A percentile compares a stretch with the other conserved stretches of the same genome.
phyloP scores from a whole-genome alignment of 164 flowering plant genomes.

The Vitis cinerea region DNA sequence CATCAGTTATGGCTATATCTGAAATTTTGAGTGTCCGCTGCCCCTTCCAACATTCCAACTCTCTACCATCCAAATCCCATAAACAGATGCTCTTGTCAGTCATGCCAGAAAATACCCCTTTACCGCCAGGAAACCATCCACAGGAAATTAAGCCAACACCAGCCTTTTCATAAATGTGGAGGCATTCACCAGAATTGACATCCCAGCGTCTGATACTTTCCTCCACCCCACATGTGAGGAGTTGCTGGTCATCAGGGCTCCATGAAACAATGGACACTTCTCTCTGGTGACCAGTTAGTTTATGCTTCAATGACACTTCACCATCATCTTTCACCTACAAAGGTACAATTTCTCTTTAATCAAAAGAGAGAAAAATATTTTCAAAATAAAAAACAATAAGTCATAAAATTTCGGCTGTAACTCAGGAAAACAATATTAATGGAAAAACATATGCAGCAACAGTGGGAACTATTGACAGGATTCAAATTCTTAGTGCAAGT shows the following conservation, averaged over 20 bases:
- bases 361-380: too few species aligned
- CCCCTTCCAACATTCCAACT: slow-evolving; percentile 72
- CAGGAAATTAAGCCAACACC: slow-evolving; percentile 67
- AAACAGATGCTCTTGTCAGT: slow-evolving; percentile 78
- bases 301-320: slow-evolving; percentile 29
- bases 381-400: too few species aligned
- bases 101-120: slow-evolving; percentile 51
- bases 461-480: too few species aligned
- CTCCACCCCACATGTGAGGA: slow-evolving; percentile 84
- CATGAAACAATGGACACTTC: slow-evolving; percentile 63
- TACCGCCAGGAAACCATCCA: slow-evolving; percentile 84
- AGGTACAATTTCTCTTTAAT: too few species aligned
- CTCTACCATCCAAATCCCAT: slow-evolving; percentile 88
- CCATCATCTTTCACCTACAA: slow-evolving; percentile 29
- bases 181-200: slow-evolving; percentile 70
- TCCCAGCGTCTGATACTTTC: slow-evolving; percentile 80
- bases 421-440: too few species aligned
- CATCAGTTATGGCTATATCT: slow-evolving; percentile 71
- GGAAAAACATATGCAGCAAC: too few species aligned
- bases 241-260: slow-evolving; percentile 74
- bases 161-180: slow-evolving; percentile 60
- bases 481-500: too few species aligned
- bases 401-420: too few species aligned
- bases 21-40: slow-evolving; percentile 61
- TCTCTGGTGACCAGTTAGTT: slow-evolving; percentile 58